A percentile compares a stretch with the other conserved stretches of the same genome.
Evolutionary conservation across 1,284 basidiomycete genomes (phyloP).

Genomic region (Ustilago cynodontis): DNA sequence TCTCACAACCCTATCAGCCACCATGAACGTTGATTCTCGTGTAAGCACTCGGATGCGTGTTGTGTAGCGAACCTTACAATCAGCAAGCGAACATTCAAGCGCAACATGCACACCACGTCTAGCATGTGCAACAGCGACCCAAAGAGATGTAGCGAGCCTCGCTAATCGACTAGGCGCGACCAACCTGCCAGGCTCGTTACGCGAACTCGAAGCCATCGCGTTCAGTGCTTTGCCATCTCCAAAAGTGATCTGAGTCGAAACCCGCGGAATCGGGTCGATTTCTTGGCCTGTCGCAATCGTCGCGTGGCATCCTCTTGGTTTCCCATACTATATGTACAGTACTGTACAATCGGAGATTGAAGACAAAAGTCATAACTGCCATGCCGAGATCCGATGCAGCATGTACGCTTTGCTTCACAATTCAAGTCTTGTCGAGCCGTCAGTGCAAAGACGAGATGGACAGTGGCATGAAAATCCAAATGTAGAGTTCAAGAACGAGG

Average conservation of each 20-base stretch:
- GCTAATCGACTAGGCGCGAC: not conserved
- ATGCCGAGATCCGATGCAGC: no score
- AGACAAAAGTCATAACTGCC: no score
- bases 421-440: no score
- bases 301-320: not conserved
- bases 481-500: conserved; percentile 1
- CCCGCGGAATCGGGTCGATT: not conserved
- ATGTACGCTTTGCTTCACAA: no score
- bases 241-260: not conserved
- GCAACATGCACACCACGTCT: not conserved
- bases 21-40: not conserved
- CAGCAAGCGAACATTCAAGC: not conserved
- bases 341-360: not conserved
- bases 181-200: not conserved
- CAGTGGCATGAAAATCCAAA: not conserved
- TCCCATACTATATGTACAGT: not conserved
- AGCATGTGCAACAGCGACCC: not conserved
- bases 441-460: not conserved
- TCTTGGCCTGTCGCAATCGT: not conserved
- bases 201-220: not conserved
- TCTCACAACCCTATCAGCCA: not conserved
- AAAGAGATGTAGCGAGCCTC: not conserved
- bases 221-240: no score
- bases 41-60: not conserved
- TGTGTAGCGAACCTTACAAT: conserved; percentile 4